These are phyloP conservation scores for Chaetomium globosum DNA, from an alignment of 2,329 filamentous ascomycete species.

Conservation along the genomic window DNA sequence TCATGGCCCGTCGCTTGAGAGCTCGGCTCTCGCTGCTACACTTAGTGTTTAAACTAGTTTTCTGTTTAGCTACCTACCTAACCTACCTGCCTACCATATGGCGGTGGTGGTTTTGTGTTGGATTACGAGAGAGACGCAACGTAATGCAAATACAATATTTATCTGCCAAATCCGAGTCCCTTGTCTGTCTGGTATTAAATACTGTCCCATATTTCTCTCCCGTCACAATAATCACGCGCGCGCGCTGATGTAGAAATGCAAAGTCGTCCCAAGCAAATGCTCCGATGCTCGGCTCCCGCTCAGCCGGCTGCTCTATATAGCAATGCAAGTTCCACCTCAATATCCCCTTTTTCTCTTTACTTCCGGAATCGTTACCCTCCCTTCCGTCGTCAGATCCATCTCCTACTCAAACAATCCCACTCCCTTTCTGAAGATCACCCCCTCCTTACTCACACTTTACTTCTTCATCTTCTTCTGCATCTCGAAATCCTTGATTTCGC, in stretches of 20 bases:
- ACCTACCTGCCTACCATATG: background rate
- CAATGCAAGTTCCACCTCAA: background rate
- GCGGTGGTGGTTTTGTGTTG: constrained; percentile 6
- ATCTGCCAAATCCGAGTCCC: background rate
- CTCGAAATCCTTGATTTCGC: constrained; percentile 72
- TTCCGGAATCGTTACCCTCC: too few species aligned
- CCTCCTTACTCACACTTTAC: constrained; percentile 3
- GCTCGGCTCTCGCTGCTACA: constrained; percentile 12
- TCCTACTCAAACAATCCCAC: background rate
- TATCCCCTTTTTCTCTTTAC: background rate
- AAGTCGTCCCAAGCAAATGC: background rate
- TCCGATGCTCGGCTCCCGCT: background rate
- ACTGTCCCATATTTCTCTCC: background rate
- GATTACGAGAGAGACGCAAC: constrained; percentile 12
- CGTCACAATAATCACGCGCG: background rate
- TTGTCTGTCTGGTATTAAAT: background rate
- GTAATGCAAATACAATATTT: constrained; percentile 15
- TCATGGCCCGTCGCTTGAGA: constrained; percentile 10
- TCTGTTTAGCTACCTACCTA: background rate
- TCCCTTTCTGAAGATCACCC: background rate
- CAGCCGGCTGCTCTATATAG: constrained; percentile 1
- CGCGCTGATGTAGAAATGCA: background rate
- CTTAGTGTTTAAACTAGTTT: constrained; percentile 21
- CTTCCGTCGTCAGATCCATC: background rate
- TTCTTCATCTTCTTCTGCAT: constrained; percentile 41